These are phyloP conservation scores for Globisporangium rhizosaccharum DNA, from an alignment of 352 stramenopile genomes.

Conservation along the genomic window DNA sequence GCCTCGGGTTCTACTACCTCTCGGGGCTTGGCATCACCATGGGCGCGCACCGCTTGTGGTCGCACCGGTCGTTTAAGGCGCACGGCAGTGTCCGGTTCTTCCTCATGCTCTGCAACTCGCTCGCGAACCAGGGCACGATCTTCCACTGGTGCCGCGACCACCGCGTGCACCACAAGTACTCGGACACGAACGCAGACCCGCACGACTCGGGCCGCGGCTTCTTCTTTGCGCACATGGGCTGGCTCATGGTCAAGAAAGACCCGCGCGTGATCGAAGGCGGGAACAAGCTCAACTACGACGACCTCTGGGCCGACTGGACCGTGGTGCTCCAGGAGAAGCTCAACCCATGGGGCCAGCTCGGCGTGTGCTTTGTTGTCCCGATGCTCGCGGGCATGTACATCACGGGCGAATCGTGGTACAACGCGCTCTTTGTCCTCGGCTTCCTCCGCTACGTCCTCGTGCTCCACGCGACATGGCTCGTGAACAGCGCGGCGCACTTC, in stretches of 20 bases:
- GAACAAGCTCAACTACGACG: conserved; percentile 95
- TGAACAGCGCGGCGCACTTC: conserved; percentile 98
- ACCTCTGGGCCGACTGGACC: conserved; percentile 94
- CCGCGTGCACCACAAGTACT: conserved; percentile 99
- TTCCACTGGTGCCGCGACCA: conserved; percentile 98
- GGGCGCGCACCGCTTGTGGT: conserved; percentile 97
- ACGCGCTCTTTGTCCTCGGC: conserved; percentile 94
- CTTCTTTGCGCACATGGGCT: conserved; percentile 99
- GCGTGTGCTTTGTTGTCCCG: conserved; percentile 97
- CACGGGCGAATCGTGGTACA: conserved; percentile 96
- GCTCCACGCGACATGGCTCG: conserved; percentile 97
- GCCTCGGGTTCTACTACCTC: conserved; percentile 93
- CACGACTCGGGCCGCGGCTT: conserved; percentile 97
- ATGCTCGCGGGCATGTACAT: conserved; percentile 83
- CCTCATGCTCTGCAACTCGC: conserved; percentile 97
- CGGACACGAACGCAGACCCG: conserved; percentile 91
- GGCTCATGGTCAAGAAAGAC: conserved; percentile 98
- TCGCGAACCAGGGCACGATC: conserved; percentile 98
- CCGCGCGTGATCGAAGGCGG: conserved; percentile 84
- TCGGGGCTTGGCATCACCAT: conserved; percentile 96
- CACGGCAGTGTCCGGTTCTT: conserved; percentile 88
- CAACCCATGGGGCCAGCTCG: conserved; percentile 96
- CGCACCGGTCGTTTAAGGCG: conserved; percentile 95
- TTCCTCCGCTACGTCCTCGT: conserved; percentile 93
- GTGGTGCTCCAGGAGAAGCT: conserved; percentile 95